Evolutionary conservation across 176 grass and related monocot species (phyloP), one percentile per base, ranked within the genome.

Genomic region (Oryza officinalis): DNA sequence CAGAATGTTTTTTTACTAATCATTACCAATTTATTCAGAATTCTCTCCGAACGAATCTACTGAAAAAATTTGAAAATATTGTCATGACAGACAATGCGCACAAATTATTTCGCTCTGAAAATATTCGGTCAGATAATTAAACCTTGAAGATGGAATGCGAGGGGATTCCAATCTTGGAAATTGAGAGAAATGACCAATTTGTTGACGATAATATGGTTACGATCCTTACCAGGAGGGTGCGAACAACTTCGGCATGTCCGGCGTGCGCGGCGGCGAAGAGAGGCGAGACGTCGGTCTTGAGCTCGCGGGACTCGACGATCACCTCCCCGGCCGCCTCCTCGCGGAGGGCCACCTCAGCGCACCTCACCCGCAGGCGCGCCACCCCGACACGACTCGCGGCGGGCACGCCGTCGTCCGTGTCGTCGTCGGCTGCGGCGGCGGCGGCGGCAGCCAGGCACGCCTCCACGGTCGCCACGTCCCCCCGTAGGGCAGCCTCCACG

Each of bases 241-340:
- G 66, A 26, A 80, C 76, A 69, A 89, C n/a, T 18, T 63, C 45
- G 61, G 50, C 65, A 14, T 89, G 87, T 13, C 81, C 87, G 8
- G 87, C 75, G 60, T 88, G 87, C 45, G 87, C 81, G 67, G 87
- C 76, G 46, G 87, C 81, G 76, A 89, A 89, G 59, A 89, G 75
- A 61, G 87, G 74, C 75, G 87, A 80, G 76, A 89, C 87, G 59
- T 84, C 87, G 76, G 81, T 84, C 81, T 67, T 84, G 45, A 89
- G 38, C 69, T 89, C 87, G 35, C 71, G 31, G 40, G 7, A 27
- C 69, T 75, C 81, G 46, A 89, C 50, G 23, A 74, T 14, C 30
- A 80, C 76, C 75, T 89, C 81, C 2, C 69, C 87, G 3, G 69
- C 33, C 12, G 60, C 76, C 81, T 80, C 87, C 76, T 89, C 81